These are phyloP conservation scores for Glaciozyma antarctica DNA, from an alignment of 768 basidiomycete species.

Conservation along the genomic window DNA sequence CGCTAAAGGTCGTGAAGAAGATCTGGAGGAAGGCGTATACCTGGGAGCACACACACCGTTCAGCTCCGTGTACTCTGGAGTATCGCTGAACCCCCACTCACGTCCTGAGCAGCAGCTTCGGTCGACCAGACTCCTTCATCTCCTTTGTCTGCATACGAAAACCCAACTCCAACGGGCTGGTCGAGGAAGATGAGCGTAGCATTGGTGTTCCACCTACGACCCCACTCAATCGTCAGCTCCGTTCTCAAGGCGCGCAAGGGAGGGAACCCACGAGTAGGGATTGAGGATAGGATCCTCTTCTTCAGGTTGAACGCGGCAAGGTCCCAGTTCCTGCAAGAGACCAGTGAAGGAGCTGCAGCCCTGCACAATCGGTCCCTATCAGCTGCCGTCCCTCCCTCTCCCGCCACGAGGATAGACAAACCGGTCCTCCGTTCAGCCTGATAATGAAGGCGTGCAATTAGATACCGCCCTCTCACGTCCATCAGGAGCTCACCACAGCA, in stretches of 20 bases:
- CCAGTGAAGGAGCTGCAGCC: constrained; percentile 50
- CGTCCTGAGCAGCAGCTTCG: constrained; percentile 75
- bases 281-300: constrained; percentile 65
- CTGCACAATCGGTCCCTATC: background rate
- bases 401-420: background rate
- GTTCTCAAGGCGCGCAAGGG: constrained; percentile 13
- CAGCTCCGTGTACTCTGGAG: background rate
- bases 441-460: background rate
- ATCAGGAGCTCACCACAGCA: constrained; percentile 50
- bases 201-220: too few species aligned
- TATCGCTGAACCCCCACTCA: background rate
- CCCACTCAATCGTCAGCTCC: background rate
- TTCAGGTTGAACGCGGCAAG: constrained; percentile 61
- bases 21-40: constrained; percentile 71
- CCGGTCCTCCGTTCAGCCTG: constrained; percentile 28
- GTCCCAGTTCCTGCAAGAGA: constrained; percentile 83
- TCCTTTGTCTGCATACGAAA: constrained; percentile 65
- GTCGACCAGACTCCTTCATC: constrained; percentile 54
- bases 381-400: background rate
- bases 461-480: constrained; percentile 8
- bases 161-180: constrained; percentile 76
- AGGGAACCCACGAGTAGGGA: constrained; percentile 73
- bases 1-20: constrained; percentile 61
- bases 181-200: too few species aligned
- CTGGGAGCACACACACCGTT: background rate